Conservation (phyloP, 495 filamentous ascomycete species). For the Aspergillus coremiiformis region DNA sequence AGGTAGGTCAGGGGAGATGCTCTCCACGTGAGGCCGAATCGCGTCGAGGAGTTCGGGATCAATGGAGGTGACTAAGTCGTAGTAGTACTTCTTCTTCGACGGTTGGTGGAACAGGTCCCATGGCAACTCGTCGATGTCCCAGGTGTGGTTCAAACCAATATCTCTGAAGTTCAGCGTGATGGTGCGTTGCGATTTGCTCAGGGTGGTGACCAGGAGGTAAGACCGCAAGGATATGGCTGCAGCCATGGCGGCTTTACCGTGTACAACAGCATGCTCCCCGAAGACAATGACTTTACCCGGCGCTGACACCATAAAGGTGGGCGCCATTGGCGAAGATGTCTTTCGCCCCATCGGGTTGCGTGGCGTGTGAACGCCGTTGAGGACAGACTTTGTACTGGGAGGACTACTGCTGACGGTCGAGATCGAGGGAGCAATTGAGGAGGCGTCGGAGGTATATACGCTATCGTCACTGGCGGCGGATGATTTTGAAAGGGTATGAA, state of each 20-base stretch:
- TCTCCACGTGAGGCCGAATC: slow-evolving; percentile 64
- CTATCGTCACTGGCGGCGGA: slow-evolving; percentile 15
- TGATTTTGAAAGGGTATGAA: slow-evolving; percentile 10
- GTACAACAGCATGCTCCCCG: slow-evolving; percentile 92
- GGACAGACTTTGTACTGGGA: slow-evolving; percentile 17
- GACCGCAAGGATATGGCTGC: slow-evolving; percentile 90
- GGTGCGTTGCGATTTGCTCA: slow-evolving; percentile 76
- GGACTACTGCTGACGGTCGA: slow-evolving; percentile 17
- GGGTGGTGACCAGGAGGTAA: slow-evolving; percentile 86
- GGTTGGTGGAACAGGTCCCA: slow-evolving; percentile 74
- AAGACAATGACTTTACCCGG: slow-evolving; percentile 97
- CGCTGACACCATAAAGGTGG: slow-evolving; percentile 93
- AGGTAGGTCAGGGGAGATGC: slow-evolving; percentile 56
- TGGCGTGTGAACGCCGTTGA: slow-evolving; percentile 12
- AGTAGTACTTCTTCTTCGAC: slow-evolving; percentile 86
- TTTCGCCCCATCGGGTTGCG: slow-evolving; percentile 33
- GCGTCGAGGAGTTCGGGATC: slow-evolving; percentile 73
- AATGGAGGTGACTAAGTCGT: slow-evolving; percentile 75
- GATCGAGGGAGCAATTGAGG: slow-evolving; percentile 12
- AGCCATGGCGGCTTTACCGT: slow-evolving; percentile 93
- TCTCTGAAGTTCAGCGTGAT: slow-evolving; percentile 84
- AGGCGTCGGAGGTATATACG: slow-evolving; percentile 13
- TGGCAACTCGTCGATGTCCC: slow-evolving; percentile 83
- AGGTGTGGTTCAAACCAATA: slow-evolving; percentile 76
- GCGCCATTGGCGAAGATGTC: slow-evolving; percentile 52